Evolutionary conservation across 2,329 filamentous ascomycete genomes (phyloP).

Genomic region (Fusarium nanum): DNA sequence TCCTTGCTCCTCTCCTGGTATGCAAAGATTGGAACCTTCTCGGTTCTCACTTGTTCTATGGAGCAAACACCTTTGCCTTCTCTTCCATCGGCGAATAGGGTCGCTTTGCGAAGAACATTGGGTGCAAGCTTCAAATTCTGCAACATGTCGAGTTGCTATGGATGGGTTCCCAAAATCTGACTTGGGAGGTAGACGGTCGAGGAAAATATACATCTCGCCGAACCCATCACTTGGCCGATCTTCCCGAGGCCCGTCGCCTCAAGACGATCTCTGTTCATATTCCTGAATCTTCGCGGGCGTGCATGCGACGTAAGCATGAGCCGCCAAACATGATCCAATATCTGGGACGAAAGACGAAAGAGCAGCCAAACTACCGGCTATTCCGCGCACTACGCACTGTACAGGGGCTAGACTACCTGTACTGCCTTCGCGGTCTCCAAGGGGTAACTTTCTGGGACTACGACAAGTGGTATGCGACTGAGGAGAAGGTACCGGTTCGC

Average conservation of each 20-base stretch:
- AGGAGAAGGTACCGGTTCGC: conserved; percentile 34
- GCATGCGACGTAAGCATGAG: conserved; percentile 56
- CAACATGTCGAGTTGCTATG: conserved; percentile 60
- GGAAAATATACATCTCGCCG: conserved; percentile 53
- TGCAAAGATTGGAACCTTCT: conserved; percentile 56
- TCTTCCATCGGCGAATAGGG: conserved; percentile 65
- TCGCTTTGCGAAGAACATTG: conserved; percentile 59
- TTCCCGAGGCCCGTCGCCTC: conserved; percentile 54
- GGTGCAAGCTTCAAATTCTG: conserved; percentile 55
- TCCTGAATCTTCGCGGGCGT: conserved; percentile 49
- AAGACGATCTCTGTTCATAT: conserved; percentile 56
- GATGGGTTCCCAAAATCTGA: conserved; percentile 53
- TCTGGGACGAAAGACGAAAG: conserved; percentile 46
- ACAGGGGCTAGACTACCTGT: conserved; percentile 59
- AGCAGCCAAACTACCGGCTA: conserved; percentile 56
- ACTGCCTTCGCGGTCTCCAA: conserved; percentile 57
- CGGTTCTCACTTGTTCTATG: conserved; percentile 60
- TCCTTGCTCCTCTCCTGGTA: conserved; percentile 55
- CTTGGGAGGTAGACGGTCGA: conserved; percentile 14
- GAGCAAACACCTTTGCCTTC: conserved; percentile 62
- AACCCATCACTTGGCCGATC: conserved; percentile 51
- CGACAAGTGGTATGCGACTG: conserved; percentile 36
- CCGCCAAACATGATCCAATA: conserved; percentile 32
- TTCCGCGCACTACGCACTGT: conserved; percentile 54
- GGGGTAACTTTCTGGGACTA: conserved; percentile 58